Evolutionary conservation across 257 asterid genomes (phyloP), one percentile per base, ranked within the genome.

Genomic region (Rehmannia glutinosa): DNA sequence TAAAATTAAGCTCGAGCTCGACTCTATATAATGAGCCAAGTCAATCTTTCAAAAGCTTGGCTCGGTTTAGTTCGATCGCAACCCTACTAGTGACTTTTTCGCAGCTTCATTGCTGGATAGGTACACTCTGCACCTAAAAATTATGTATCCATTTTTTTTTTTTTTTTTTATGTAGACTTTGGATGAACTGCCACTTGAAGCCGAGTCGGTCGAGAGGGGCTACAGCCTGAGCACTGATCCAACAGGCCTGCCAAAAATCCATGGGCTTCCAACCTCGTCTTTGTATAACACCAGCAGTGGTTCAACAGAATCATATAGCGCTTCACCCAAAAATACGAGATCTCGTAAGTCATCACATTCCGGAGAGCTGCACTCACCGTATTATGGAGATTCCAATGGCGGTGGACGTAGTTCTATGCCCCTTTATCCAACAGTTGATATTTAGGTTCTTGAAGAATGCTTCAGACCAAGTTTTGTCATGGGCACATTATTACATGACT

Each of bases 171-270:
- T 66, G 38, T 69, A 90, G 97, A 87, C 96, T 23, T 52, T 92
- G 89, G 98, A 92, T 60, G 98, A 92, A 72, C 82, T 92, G 60
- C 98, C 98, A 13, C 95, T 89, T 27, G 98, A 92, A 72, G 92
- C 98, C 17, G 96, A 92, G 55, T 56, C 95, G 2, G 89, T 89
- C 1, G 97, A 89, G 74, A 89, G 95, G 80, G 98, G 98, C 50
- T 92, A 92, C 79, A 85, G 86, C 83, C 63, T 83, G 76, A 80
- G 72, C 70, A 75, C 82, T 32, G 97, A 94, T 63, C 72, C 83
- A 2, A 94, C 97, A 1, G 97, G 99, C 59, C 80, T 94, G 67
- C 99, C 97, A 20, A 88, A 77, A 88, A 91, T 94, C 75, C 91
- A 84, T 11, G 97, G 97, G 64, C 93, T 94, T 72, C 96, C 97